Evolutionary conservation across 495 filamentous ascomycete genomes (phyloP).

Genomic region (Hypoxylon fuscum): DNA sequence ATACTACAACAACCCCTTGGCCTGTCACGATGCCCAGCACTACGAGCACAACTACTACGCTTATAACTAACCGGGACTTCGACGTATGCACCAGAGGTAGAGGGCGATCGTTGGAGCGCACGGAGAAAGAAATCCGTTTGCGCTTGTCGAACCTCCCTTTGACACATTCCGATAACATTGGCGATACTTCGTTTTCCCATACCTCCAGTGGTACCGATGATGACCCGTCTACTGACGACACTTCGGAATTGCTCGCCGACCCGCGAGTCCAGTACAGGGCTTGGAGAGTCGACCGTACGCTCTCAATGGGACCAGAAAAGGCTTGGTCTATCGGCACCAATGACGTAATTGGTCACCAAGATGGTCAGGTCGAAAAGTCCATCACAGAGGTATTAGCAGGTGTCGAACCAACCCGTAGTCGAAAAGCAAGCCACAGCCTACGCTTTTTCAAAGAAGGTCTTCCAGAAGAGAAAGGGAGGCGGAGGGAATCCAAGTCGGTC

Average conservation of each 20-base stretch:
- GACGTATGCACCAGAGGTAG: constrained; percentile 43
- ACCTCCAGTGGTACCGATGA: constrained; percentile 17
- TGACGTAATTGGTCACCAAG: constrained; percentile 48
- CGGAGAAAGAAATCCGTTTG: constrained; percentile 53
- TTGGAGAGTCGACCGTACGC: constrained; percentile 54
- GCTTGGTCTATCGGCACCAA: constrained; percentile 64
- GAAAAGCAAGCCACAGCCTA: constrained; percentile 92
- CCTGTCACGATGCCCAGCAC: constrained; percentile 36
- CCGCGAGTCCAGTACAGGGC: constrained; percentile 49
- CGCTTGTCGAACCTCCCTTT: constrained; percentile 31
- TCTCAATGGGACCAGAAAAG: constrained; percentile 58
- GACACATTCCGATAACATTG: constrained; percentile 42
- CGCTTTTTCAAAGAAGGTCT: constrained; percentile 93
- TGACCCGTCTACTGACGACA: constrained; percentile 18
- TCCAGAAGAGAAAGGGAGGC: constrained; percentile 62
- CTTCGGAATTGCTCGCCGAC: constrained; percentile 42
- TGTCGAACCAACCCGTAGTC: constrained; percentile 82
- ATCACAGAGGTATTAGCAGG: constrained; percentile 83
- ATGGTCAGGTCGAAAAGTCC: constrained; percentile 76
- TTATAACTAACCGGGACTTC: constrained; percentile 48
- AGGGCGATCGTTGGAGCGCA: constrained; percentile 52
- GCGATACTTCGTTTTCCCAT: constrained; percentile 47
- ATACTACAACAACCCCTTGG: constrained; percentile 11
- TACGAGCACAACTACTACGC: constrained; percentile 45
- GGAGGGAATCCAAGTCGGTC: constrained; percentile 48